Conservation (phyloP, 2,329 filamentous ascomycete genomes). For the Pyricularia sp. region DNA sequence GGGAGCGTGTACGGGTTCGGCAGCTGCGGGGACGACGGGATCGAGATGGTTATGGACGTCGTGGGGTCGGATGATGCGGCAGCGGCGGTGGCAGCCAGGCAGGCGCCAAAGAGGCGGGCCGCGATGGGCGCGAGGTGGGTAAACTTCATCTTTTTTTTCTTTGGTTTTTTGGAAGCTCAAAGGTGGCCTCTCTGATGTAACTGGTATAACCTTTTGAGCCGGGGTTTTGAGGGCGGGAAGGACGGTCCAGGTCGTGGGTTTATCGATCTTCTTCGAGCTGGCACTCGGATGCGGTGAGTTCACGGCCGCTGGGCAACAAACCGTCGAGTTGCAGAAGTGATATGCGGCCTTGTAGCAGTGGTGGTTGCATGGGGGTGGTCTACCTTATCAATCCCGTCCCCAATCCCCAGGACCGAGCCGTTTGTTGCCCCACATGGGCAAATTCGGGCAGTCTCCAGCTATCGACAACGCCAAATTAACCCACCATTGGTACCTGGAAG, state of each 20-base stretch:
- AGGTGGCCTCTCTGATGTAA: neutral
- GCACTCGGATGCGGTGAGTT: neutral
- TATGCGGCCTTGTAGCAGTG: neutral
- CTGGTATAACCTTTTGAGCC: neutral
- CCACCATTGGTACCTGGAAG: neutral
- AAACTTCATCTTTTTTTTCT: conserved; percentile 5
- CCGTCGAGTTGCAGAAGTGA: neutral
- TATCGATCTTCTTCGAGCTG: conserved; percentile 4
- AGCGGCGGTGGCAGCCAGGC: conserved; percentile 18
- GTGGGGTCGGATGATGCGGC: conserved; percentile 15
- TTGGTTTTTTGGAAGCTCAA: neutral
- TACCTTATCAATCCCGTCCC: neutral
- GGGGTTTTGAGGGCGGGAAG: neutral
- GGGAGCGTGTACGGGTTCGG: conserved; percentile 47
- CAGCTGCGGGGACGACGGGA: conserved; percentile 26
- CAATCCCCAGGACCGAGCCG: neutral
- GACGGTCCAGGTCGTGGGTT: neutral
- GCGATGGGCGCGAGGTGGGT: conserved; percentile 5
- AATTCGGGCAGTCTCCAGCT: neutral
- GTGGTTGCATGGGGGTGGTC: neutral
- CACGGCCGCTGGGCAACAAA: neutral
- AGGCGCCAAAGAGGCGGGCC: conserved; percentile 16
- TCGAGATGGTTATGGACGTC: conserved; percentile 35
- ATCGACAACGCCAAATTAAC: neutral
- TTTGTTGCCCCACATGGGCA: neutral